Conservation (phyloP, 495 filamentous ascomycete species). For the Aspergillus olivimuriae region DNA sequence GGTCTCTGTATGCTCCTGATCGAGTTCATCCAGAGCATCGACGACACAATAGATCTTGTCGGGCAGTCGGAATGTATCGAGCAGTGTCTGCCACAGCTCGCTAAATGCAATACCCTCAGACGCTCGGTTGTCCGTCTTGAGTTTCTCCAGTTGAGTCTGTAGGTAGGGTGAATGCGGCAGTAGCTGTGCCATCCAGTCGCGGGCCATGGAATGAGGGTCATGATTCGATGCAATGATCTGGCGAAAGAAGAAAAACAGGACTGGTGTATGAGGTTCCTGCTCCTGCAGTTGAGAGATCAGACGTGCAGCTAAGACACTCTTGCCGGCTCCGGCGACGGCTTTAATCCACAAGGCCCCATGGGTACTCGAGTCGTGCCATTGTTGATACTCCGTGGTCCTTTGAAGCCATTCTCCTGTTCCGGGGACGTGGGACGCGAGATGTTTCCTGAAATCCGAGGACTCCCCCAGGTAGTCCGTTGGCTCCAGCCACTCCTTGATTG, state of each 20-base stretch:
- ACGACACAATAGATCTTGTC: conserved; percentile 37
- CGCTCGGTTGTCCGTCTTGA: conserved; percentile 10
- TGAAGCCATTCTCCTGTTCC: conserved; percentile 44
- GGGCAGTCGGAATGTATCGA: conserved; percentile 16
- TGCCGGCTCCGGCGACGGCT: conserved; percentile 47
- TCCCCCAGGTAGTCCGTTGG: no score
- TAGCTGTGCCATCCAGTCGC: conserved; percentile 41
- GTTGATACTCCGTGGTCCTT: conserved; percentile 22
- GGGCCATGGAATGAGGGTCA: conserved; percentile 29
- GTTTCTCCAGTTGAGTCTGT: conserved; percentile 22
- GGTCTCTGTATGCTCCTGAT: conserved; percentile 28
- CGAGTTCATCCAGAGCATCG: conserved; percentile 46
- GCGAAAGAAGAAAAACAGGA: conserved; percentile 51
- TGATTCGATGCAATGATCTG: conserved; percentile 46
- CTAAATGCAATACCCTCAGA: conserved; percentile 12
- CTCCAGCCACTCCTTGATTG: no score
- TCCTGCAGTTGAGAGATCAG: conserved; percentile 23
- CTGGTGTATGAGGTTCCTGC: conserved; percentile 25
- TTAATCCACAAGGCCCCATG: conserved; percentile 42
- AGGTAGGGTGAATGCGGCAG: conserved; percentile 32
- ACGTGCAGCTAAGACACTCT: conserved; percentile 42
- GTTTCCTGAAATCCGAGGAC: conserved; percentile 6
- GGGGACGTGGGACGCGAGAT: conserved; percentile 26
- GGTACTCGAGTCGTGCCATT: conserved; percentile 31
- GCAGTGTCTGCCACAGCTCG: conserved; percentile 20